Conservation (phyloP, 345 rosid genomes). For the Kernera saxatilis region DNA sequence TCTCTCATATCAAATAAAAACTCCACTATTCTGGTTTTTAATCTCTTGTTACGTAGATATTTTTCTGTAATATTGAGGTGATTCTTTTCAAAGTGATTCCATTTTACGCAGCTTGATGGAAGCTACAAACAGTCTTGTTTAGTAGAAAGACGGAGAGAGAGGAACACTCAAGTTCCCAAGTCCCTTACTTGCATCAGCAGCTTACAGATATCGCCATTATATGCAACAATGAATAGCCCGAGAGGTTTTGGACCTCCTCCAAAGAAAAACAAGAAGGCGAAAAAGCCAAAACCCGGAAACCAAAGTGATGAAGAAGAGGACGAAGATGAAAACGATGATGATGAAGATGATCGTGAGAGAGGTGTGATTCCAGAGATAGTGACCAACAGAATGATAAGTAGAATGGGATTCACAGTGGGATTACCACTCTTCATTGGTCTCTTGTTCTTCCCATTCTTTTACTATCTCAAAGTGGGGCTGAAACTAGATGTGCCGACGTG, state of each 20-base stretch:
- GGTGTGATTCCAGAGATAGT: slow-evolving; percentile 84
- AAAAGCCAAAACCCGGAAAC: slow-evolving; percentile 34
- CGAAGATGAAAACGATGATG: slow-evolving; percentile 29
- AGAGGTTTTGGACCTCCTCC: slow-evolving; percentile 72
- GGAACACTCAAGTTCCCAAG: background rate
- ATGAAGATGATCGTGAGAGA: slow-evolving; percentile 37
- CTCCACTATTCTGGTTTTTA: background rate
- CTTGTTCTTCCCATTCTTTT: slow-evolving; percentile 80
- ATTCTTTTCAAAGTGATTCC: background rate
- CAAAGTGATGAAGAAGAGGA: slow-evolving; percentile 29
- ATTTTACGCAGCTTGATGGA: slow-evolving; percentile 5
- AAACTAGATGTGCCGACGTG: slow-evolving; percentile 82
- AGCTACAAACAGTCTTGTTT: background rate
- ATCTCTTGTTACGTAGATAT: background rate
- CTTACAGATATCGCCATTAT: slow-evolving; percentile 25
- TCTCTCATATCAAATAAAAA: background rate
- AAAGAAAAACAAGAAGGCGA: slow-evolving; percentile 49
- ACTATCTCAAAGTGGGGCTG: slow-evolving; percentile 73
- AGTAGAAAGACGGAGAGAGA: background rate
- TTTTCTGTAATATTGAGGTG: background rate
- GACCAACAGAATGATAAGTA: slow-evolving; percentile 85
- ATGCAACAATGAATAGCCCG: slow-evolving; percentile 59
- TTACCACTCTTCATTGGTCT: slow-evolving; percentile 67
- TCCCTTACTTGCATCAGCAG: slow-evolving; percentile 27
- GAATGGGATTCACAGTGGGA: slow-evolving; percentile 80